Base-by-base conservation (phyloP, 75 land plant species). In the Ceratopteris richardii region DNA sequence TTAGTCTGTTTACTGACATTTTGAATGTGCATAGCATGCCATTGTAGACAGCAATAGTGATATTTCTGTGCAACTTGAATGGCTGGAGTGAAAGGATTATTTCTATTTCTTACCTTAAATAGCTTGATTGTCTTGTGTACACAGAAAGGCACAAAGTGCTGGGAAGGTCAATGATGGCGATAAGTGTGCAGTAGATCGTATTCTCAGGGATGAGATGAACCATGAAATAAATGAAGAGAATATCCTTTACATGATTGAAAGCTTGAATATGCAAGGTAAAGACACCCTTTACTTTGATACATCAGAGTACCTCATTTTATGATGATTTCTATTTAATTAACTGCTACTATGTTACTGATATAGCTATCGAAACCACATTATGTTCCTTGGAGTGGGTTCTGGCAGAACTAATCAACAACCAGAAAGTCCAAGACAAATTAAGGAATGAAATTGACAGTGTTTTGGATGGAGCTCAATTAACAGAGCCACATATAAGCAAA, bases 301-400 rank as follows among this genome's bases (percentile, higher is more conserved):
- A 3, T 33, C 9, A 5, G 12, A 46, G 48, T 46, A 9, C 42
- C 14, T n/a, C 1, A 20, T 20, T 46, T 4, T 46, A 17, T n/a
- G 21, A 46, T 5, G n/a, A 2, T 2, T 20, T n/a, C 14, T 20
- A 5, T 20, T 54, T 3, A 54, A 14, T 10, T 54, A 12, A 12
- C 16, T 54, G 16, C 24, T 16, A 16, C 18, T 29, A 4, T 54
- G 24, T 2, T 4, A 14, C 26, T 63, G 19, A 11, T 54, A 61
- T 80, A 67, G 91, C 91, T 0, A 87, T 87, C 14, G 91, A 87
- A 62, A 87, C 91, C 2, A 87, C 91, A 2, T 58, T 87, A 30
- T 87, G 91, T 83, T 80, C 91, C 14, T 74, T 87, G 53, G 91
- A 87, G 44, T 87, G 91, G 91, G 88, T 64, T 5, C 73, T 87